phyloP scores from a whole-genome alignment of 768 basidiomycete species.

The Gloeophyllum trabeum region DNA sequence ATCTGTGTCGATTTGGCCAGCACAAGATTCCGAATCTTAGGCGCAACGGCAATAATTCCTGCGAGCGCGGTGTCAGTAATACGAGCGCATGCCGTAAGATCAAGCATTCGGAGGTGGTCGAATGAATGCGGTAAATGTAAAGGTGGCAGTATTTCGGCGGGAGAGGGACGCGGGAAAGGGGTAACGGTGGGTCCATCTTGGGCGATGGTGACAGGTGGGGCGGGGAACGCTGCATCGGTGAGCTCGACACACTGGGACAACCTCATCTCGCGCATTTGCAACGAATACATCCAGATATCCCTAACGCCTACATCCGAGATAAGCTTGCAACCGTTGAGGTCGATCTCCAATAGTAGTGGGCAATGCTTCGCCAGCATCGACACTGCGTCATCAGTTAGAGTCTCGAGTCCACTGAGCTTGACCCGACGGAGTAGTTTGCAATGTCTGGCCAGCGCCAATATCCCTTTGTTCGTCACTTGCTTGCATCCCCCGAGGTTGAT shows the following conservation, averaged over 20 bases:
- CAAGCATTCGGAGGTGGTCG: conserved; percentile 87
- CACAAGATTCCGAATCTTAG: conserved; percentile 78
- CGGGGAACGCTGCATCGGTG: conserved; percentile 81
- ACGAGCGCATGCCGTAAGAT: conserved; percentile 75
- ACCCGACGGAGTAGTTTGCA: conserved; percentile 80
- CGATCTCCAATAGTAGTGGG: conserved; percentile 86
- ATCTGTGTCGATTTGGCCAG: conserved; percentile 74
- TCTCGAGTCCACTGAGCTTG: conserved; percentile 72
- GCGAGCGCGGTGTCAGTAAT: conserved; percentile 80
- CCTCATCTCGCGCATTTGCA: conserved; percentile 84
- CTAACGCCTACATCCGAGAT: conserved; percentile 73
- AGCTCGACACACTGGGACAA: conserved; percentile 70
- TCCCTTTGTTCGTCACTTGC: conserved; percentile 64
- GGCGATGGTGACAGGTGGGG: conserved; percentile 42
- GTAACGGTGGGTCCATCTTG: conserved; percentile 2
- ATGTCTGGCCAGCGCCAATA: conserved; percentile 63
- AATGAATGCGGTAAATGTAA: conserved; percentile 54
- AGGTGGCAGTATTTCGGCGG: conserved; percentile 42
- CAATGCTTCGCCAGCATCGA: conserved; percentile 68
- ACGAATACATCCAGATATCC: conserved; percentile 72
- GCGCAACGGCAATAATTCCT: conserved; percentile 70
- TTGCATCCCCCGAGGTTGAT: conserved; percentile 85
- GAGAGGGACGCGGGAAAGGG: conserved; percentile 20
- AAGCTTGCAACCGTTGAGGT: conserved; percentile 73
- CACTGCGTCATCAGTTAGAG: conserved; percentile 68